Base-by-base conservation (phyloP, 495 filamentous ascomycete species). In the Penicillium herquei region DNA sequence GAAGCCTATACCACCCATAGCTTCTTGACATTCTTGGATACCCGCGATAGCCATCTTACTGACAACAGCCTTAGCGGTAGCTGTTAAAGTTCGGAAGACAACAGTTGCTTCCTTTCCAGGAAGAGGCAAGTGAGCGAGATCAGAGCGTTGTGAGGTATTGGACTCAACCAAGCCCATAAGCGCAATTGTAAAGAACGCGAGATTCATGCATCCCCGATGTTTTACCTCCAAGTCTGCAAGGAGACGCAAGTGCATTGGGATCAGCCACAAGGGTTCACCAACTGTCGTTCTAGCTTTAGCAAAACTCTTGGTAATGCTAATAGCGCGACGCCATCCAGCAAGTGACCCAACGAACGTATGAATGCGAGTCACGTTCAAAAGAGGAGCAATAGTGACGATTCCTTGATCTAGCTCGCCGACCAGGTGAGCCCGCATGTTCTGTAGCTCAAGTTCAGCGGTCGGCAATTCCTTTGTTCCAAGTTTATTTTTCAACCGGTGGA, bases 1-100 rank as follows among this genome's bases (percentile, higher is more conserved):
- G 57, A 89, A 91, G 6, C 89, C 87, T 0, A 90, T 82, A n/a
- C 88, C 88, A 14, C 88, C 88, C 49, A 92, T 80, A 1, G 80
- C 73, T 66, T 89, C 85, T 73, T 89, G 34, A 13, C 83, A 87
- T 51, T 81, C 80, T 45, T 81, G 81, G 35, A 91, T 65, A 0
- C 81, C 83, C 4, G 69, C 59, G 17, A 84, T 75, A 1, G 79
- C 63, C 50, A 76, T 64, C 54, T 84, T 81, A 62, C 82, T 84
- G 3, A 82, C 77, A 21, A 83, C 76, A 7, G 84, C 84, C 63
- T 91, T 92, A 37, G 80, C 68, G n/a, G 85, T 69, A 7, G 87
- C 84, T 2, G 84, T 87, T 17, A 92, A 64, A 2, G 83, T 70
- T 9, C 87, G 81, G 39, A 90, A 78, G 7, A 91, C 79, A 0